These are phyloP conservation scores for Raddia distichophylla DNA, from an alignment of 176 grass and related monocot species.

Conservation along the genomic window DNA sequence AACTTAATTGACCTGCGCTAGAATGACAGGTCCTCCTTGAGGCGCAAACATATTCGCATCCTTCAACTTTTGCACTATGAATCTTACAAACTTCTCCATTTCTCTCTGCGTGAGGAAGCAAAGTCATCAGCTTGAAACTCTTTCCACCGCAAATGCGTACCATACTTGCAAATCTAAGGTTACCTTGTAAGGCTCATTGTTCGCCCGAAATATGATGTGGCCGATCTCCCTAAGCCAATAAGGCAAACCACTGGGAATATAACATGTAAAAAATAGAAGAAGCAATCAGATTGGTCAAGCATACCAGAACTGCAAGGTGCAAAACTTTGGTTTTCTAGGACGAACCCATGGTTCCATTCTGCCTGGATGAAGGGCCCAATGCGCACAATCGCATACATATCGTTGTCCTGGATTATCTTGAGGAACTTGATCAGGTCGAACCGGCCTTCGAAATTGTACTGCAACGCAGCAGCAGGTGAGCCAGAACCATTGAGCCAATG, in stretches of 20 bases:
- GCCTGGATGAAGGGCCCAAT: constrained; percentile 83
- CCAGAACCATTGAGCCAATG: neutral
- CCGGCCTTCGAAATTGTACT: constrained; percentile 80
- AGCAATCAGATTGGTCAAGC: constrained; percentile 25
- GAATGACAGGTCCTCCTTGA: constrained; percentile 84
- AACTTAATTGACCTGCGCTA: constrained; percentile 62
- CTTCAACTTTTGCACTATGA: constrained; percentile 76
- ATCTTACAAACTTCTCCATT: constrained; percentile 81
- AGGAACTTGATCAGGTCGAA: constrained; percentile 65
- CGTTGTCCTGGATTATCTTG: constrained; percentile 57
- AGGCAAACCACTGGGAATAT: constrained; percentile 62
- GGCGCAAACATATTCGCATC: constrained; percentile 59
- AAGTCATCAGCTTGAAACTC: neutral
- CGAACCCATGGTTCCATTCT: constrained; percentile 92
- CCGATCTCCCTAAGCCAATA: constrained; percentile 86
- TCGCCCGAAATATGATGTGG: constrained; percentile 69
- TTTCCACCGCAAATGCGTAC: constrained; percentile 15
- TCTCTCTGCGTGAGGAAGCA: constrained; percentile 49
- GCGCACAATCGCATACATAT: constrained; percentile 66
- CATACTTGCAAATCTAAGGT: constrained; percentile 16
- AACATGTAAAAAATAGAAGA: constrained; percentile 6
- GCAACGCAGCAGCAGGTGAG: constrained; percentile 34
- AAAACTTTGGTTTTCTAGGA: neutral
- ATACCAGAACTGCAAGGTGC: neutral
- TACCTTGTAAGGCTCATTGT: constrained; percentile 83